Conservation (phyloP, 164 flowering plant species). For the Vitis riparia region DNA sequence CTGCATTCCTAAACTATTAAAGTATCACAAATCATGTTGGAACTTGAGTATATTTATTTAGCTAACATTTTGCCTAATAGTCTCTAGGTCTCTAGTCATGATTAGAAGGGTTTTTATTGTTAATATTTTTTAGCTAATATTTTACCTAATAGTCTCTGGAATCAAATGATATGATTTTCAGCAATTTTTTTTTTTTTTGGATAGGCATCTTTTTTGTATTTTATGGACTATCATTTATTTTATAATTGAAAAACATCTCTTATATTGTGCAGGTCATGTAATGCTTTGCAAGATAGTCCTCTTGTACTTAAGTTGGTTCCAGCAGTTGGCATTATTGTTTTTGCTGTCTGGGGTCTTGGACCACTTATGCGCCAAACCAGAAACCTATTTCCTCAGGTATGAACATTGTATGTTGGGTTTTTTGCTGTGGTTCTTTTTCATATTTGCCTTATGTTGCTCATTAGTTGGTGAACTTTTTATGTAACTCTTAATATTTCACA, state of each 20-base stretch:
- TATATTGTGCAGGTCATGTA: constrained; percentile 52
- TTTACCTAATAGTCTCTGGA: too few relatives aligned
- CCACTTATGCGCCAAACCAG: constrained; percentile 69
- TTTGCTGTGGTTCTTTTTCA: background rate
- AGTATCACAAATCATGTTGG: too few relatives aligned
- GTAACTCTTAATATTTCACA: background rate
- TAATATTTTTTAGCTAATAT: too few relatives aligned
- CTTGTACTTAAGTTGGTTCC: constrained; percentile 57
- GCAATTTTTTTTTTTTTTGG: background rate
- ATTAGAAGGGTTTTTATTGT: too few relatives aligned
- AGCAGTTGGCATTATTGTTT: constrained; percentile 62
- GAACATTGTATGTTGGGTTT: constrained; percentile 11
- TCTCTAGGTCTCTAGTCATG: too few relatives aligned
- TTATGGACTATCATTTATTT: background rate
- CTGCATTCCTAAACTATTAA: too few relatives aligned
- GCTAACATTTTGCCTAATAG: too few relatives aligned
- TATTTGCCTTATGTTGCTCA: background rate
- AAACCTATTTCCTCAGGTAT: constrained; percentile 58
- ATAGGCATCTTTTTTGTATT: background rate
- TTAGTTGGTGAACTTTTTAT: background rate
- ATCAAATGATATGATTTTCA: background rate
- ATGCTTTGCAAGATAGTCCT: constrained; percentile 48
- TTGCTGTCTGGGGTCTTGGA: constrained; percentile 79
- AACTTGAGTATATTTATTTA: too few relatives aligned
- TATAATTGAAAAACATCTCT: background rate